Evolutionary conservation across 1,139 yeast genomes (phyloP), one percentile per base, ranked within the genome.

Genomic region (Petasospora rhodanensis): DNA sequence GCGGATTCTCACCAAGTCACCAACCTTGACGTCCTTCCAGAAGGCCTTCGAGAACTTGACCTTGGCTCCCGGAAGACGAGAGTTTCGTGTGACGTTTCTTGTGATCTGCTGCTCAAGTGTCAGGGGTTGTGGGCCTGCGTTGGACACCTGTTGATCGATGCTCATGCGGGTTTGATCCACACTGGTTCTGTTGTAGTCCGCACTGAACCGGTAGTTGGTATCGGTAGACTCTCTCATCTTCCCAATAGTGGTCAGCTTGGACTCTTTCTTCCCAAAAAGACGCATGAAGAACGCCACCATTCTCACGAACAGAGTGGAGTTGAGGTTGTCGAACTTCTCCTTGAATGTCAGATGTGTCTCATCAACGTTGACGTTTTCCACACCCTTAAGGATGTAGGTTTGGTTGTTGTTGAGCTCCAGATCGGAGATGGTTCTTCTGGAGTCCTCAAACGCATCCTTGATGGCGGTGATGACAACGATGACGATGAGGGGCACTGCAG

Each of bases 361-460:
- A 17, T 74, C 65, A 12, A 84, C 87, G 54, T 91, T 91, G 19
- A 73, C 73, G 58, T 91, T 91, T 24, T 68, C 62, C 41, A 84
- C 58, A 20, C 95, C 91, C 26, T 63, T 59, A 26, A 91, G 62
- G 34, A 85, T 68, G 56, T 85, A 94, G 2, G 95, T 84, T 13
- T 82, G 76, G 7, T 89, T 82, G 55, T 91, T 89, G 55, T 91
- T 91, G 46, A 91, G 76, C 51, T 89, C 95, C 46, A 77, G 62
- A 59, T 91, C 98, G 45, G 81, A 69, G 4, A 73, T 62, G 1
- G 86, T 79, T 56, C 98, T 75, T 50, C 93, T 73, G 38, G 86
- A 89, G 61, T 91, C 98, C 59, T 91, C 98, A 43, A 91, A 68
- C 1, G 95, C 96, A 62, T 91, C 98, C 56, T 89, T 89, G 42